Conservation (phyloP, 2,329 filamentous ascomycete genomes). For the Madurella mycetomatis region DNA sequence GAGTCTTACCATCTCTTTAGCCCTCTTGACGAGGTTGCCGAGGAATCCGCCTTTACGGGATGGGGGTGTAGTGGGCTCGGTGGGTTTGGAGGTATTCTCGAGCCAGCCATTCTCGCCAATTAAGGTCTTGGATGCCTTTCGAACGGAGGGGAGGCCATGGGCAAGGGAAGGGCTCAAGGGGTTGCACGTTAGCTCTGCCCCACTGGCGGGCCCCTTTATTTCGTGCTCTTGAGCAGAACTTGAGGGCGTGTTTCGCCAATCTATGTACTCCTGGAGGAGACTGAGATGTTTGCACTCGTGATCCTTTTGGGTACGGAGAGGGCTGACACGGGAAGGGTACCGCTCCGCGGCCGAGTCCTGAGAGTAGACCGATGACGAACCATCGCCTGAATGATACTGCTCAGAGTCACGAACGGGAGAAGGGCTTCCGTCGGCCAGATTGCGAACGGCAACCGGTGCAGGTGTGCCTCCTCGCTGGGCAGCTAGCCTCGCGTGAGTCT, state of each 20-base stretch:
- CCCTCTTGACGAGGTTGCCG: slow-evolving; percentile 48
- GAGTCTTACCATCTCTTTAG: slow-evolving; percentile 49
- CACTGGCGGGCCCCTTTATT: not conserved
- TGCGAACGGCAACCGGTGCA: slow-evolving; percentile 9
- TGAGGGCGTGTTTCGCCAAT: slow-evolving; percentile 8
- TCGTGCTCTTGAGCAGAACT: not conserved
- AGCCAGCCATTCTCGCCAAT: slow-evolving; percentile 56
- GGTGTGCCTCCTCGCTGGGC: not conserved
- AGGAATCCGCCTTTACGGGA: slow-evolving; percentile 37
- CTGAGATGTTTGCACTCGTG: slow-evolving; percentile 16
- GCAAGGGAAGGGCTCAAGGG: slow-evolving; percentile 37
- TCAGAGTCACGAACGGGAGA: slow-evolving; percentile 6
- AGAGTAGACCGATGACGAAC: slow-evolving; percentile 33
- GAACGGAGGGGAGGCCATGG: slow-evolving; percentile 35
- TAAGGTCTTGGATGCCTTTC: slow-evolving; percentile 46
- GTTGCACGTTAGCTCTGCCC: not conserved
- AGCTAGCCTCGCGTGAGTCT: slow-evolving; percentile 2
- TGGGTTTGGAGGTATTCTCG: slow-evolving; percentile 37
- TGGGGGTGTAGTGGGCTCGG: slow-evolving; percentile 1
- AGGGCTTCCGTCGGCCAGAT: slow-evolving; percentile 7
- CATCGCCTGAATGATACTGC: slow-evolving; percentile 10
- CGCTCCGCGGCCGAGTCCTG: slow-evolving; percentile 24
- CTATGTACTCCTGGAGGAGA: slow-evolving; percentile 19
- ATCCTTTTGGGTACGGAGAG: slow-evolving; percentile 26
- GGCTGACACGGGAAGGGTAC: slow-evolving; percentile 24